A percentile compares a stretch with the other conserved stretches of the same genome.
These are phyloP conservation scores for Tirmania nivea DNA, from an alignment of 495 filamentous ascomycete genomes.

Conservation along the genomic window DNA sequence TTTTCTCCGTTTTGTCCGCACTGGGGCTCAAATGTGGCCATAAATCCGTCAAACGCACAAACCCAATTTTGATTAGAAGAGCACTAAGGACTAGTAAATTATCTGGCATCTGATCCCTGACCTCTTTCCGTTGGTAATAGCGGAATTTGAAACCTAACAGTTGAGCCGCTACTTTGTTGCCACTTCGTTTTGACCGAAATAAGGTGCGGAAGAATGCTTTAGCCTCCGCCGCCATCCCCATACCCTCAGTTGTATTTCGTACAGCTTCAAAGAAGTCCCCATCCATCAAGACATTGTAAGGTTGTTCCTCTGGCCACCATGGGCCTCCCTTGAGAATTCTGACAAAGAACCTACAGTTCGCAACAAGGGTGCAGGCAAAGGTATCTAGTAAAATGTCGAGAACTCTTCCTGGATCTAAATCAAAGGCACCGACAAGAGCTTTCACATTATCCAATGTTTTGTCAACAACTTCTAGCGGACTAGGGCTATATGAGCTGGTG, in stretches of 20 bases:
- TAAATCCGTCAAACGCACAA: constrained; percentile 82
- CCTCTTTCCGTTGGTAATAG: constrained; percentile 61
- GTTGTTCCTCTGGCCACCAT: constrained; percentile 61
- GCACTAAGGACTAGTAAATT: constrained; percentile 83
- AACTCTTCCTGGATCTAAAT: constrained; percentile 81
- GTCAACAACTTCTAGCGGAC: constrained; percentile 35
- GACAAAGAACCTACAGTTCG: constrained; percentile 76
- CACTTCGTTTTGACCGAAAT: constrained; percentile 19
- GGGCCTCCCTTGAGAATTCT: constrained; percentile 76
- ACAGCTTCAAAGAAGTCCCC: constrained; percentile 60
- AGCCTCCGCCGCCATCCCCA: constrained; percentile 19
- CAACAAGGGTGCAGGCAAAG: constrained; percentile 62
- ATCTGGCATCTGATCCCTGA: constrained; percentile 46
- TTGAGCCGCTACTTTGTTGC: constrained; percentile 80
- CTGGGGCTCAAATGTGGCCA: constrained; percentile 77
- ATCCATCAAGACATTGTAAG: constrained; percentile 25
- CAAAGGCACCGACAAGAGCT: constrained; percentile 77
- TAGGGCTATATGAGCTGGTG: constrained; percentile 30
- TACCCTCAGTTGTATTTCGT: constrained; percentile 33
- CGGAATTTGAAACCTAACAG: constrained; percentile 93
- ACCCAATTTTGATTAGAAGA: constrained; percentile 87
- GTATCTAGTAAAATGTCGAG: constrained; percentile 82
- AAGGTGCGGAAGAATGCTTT: constrained; percentile 58
- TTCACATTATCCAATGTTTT: constrained; percentile 57
- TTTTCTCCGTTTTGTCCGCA: neutral